Evolutionary conservation across 78 protist genomes (phyloP).

Genomic region (Cavenderia fasciculata): DNA sequence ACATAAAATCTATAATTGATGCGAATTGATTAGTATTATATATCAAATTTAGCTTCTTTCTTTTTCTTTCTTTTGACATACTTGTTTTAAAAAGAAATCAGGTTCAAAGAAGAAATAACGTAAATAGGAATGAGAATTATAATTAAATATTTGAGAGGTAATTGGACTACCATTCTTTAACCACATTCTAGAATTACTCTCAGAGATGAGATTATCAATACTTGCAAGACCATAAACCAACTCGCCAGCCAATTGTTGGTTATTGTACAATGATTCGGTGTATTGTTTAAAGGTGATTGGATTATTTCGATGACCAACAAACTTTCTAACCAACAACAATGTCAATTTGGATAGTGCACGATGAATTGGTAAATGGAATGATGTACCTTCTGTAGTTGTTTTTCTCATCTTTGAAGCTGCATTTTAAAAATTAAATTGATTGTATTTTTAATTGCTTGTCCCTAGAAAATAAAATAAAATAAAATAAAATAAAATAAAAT

Average conservation of each 20-base stretch:
- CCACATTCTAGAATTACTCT: conserved; percentile 15
- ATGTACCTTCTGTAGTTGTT: neutral
- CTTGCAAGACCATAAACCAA: conserved; percentile 6
- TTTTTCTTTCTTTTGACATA: neutral
- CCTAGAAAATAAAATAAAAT: no score
- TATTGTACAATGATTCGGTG: neutral
- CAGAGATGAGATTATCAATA: conserved; percentile 34
- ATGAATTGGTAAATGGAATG: conserved; percentile 24
- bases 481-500: no score
- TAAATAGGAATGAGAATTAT: conserved; percentile 2
- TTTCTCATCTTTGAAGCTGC: neutral
- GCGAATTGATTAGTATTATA: no score
- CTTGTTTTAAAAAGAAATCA: conserved; percentile 24
- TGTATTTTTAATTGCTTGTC: neutral
- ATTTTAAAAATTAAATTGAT: neutral
- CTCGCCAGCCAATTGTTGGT: neutral
- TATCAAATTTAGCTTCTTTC: neutral
- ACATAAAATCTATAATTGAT: neutral
- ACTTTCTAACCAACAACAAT: neutral
- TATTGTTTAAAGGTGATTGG: neutral
- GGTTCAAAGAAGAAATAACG: neutral
- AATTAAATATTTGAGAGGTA: neutral
- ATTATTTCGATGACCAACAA: neutral
- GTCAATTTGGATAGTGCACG: neutral
- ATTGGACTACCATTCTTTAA: conserved; percentile 28